A percentile compares a stretch with the other conserved stretches of the same genome.
phyloP scores from a whole-genome alignment of 2,329 filamentous ascomycete species.

The Calycina herbarum region DNA sequence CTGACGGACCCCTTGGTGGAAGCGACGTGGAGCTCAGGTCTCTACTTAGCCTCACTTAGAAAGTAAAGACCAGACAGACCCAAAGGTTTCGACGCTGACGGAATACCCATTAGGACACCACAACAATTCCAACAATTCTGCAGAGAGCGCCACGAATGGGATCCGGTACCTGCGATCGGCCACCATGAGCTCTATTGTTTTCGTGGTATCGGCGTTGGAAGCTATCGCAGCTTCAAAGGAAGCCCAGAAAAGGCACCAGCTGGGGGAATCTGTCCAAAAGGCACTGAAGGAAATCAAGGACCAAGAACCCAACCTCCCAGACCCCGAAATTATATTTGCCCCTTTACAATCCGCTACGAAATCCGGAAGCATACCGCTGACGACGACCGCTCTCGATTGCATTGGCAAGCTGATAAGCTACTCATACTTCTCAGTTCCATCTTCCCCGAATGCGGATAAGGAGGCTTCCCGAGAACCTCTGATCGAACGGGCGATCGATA shows the following conservation, averaged over 20 bases:
- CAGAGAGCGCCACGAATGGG: slow-evolving; percentile 19
- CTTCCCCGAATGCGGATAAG: slow-evolving; percentile 42
- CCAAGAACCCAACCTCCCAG: slow-evolving; percentile 75
- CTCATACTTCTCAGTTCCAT: slow-evolving; percentile 87
- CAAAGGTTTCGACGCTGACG: background rate
- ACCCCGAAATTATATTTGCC: slow-evolving; percentile 88
- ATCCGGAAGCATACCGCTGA: slow-evolving; percentile 79
- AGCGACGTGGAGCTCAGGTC: background rate
- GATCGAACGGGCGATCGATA: slow-evolving; percentile 97
- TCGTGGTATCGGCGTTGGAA: slow-evolving; percentile 91
- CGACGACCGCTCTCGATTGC: slow-evolving; percentile 90
- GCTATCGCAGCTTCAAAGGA: slow-evolving; percentile 90
- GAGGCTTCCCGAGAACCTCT: slow-evolving; percentile 62
- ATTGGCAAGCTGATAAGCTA: slow-evolving; percentile 99
- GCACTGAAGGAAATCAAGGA: slow-evolving; percentile 86
- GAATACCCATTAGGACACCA: slow-evolving; percentile 1
- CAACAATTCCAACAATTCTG: background rate
- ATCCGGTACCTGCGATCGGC: slow-evolving; percentile 36
- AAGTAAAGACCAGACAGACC: background rate
- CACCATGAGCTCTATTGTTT: slow-evolving; percentile 90
- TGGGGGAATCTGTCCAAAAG: slow-evolving; percentile 77
- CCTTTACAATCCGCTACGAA: slow-evolving; percentile 89
- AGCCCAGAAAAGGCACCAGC: slow-evolving; percentile 79
- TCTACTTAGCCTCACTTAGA: slow-evolving; percentile 1
- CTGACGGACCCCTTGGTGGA: background rate